phyloP scores from a whole-genome alignment of 352 stramenopile species.

The Pythium dissimile region DNA sequence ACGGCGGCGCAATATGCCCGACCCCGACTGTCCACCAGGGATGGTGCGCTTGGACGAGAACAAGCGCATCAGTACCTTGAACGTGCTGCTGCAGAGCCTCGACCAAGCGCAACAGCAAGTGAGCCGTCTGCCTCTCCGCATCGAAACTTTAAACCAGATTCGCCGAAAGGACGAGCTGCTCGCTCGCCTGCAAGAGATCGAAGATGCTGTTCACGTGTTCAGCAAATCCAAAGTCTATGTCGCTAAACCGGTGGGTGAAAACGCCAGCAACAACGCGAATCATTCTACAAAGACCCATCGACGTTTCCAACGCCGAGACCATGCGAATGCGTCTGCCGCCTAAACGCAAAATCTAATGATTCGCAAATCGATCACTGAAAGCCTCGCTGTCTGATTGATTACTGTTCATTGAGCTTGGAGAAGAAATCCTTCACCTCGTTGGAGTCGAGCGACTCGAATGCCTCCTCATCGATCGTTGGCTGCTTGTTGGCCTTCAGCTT shows the following conservation, averaged over 20 bases:
- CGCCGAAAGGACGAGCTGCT: constrained; percentile 81
- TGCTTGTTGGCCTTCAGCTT: constrained; percentile 93
- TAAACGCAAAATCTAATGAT: neutral
- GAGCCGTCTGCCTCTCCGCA: constrained; percentile 72
- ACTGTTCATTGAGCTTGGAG: constrained; percentile 59
- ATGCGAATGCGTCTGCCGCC: neutral
- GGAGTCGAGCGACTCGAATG: constrained; percentile 49
- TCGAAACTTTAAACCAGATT: constrained; percentile 81
- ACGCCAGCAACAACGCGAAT: constrained; percentile 6
- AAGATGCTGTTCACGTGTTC: constrained; percentile 89
- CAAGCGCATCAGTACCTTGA: constrained; percentile 67
- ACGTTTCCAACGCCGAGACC: neutral
- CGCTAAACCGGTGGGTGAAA: constrained; percentile 28
- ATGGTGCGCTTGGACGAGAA: constrained; percentile 85
- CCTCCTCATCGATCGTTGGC: constrained; percentile 61
- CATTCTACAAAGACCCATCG: neutral
- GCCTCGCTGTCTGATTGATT: too few relatives aligned
- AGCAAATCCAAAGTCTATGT: constrained; percentile 83
- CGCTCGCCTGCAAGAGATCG: constrained; percentile 83
- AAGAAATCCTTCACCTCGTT: constrained; percentile 66
- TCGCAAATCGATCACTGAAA: neutral
- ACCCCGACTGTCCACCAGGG: constrained; percentile 83
- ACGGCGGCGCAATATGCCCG: constrained; percentile 55
- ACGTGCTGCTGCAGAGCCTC: constrained; percentile 59
- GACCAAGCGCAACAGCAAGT: constrained; percentile 63